Conservation (phyloP, 2,329 filamentous ascomycete genomes). For the Pseudogymnoascus sp. region DNA sequence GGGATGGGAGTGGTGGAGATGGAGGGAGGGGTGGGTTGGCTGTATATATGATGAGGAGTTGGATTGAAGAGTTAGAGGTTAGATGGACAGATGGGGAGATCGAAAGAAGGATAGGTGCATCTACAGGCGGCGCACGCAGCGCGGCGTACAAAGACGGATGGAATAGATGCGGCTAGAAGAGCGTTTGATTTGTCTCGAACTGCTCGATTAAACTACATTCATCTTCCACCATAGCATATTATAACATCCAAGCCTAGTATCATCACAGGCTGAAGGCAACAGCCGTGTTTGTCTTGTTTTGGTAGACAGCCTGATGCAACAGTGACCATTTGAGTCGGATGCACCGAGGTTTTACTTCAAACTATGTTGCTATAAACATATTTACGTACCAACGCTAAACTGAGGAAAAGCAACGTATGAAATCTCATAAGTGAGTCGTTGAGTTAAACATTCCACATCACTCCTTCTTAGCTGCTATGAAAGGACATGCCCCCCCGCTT, state of each 20-base stretch:
- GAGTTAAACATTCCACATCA: neutral
- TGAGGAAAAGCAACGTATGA: neutral
- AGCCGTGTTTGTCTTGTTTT: neutral
- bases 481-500: neutral
- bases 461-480: neutral
- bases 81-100: neutral
- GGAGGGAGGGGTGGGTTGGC: neutral
- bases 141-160: neutral
- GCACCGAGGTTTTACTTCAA: neutral
- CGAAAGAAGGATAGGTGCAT: neutral
- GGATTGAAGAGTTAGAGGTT: neutral
- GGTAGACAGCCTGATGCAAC: neutral
- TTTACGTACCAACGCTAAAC: neutral
- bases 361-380: neutral
- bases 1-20: neutral
- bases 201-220: neutral
- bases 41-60: neutral
- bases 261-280: neutral
- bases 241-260: neutral
- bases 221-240: neutral
- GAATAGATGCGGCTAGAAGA: neutral
- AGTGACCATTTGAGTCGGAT: neutral
- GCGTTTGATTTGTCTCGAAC: neutral
- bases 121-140: neutral
- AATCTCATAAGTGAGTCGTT: neutral